Base-by-base conservation (phyloP, 1,284 basidiomycete genomes). In the Ustilago tritici region DNA sequence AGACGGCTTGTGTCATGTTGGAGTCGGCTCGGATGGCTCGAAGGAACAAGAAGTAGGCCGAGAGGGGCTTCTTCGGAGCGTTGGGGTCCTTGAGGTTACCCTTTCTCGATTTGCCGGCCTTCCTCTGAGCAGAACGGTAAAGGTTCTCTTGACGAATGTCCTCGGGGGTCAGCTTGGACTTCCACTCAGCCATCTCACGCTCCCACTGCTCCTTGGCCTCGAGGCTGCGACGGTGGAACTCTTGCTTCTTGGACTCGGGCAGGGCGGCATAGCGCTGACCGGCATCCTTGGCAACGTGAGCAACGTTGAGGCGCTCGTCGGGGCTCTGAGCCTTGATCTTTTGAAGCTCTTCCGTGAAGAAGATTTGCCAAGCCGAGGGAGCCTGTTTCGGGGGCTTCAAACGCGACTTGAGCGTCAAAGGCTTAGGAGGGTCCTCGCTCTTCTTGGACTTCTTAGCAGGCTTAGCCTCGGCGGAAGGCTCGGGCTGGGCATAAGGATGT, bases 11-110 rank as follows among this genome's bases (percentile, higher is more conserved):
- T 19, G 70, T 78, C 76, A 82, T 69, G 55, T 70, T 75, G 28
- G 82, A 76, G 54, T 84, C 76, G 34, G 80, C 79, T 28, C 84
- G 82, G 64, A 85, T 81, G 7, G 82, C 79, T 86, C 95, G 93
- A 74, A 97, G 87, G 89, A 95, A 98, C 90, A 96, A 92, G 82
- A 97, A 97, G 86, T 97, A 98, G 3, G 95, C 95, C 81, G 91
- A 93, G 35, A 97, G 90, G 3, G 95, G 95, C 87, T 96, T 96
- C 91, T 95, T 95, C 10, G 95, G 95, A 19, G 94, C 95, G 84
- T 97, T 95, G 34, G 95, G 95, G 85, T 98, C 95, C 88, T 96
- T 96, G 87, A 98, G 92, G 87, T 98, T 97, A 74, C 93, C 92
- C 89, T 93, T 94, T 80, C 94, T 90, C 59, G 93, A 95, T 87